Evolutionary conservation across 1,139 yeast genomes (phyloP), one percentile per base, ranked within the genome.

Genomic region (Ashbya aceris): DNA sequence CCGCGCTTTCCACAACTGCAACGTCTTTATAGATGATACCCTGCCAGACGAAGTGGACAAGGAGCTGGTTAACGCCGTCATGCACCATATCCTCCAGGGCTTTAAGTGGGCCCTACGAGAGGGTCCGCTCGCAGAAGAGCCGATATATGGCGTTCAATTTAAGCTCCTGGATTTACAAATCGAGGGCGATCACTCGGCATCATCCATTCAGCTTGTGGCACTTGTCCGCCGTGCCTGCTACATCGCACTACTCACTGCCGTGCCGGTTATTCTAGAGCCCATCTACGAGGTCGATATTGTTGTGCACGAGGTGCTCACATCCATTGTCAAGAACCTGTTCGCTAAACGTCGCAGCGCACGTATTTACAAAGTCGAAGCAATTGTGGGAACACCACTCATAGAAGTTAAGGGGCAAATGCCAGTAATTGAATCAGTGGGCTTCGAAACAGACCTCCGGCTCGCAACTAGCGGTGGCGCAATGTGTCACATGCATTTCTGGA

Each of bases 61-160:
- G 53, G 62, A 63, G 12, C 46, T 68, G n/a, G 58, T 86, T 17
- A 50, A 55, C 2, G 46, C 42, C 4, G 48, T 73, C 20, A 79
- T 76, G 47, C 77, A 74, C 4, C 66, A 77, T 1, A 70, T 91
- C 0, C 64, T 69, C 5, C 79, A 79, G 49, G 98, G 97, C 0
- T 91, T 89, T 62, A 73, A 74, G 53, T 85, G 96, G 94, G 80
- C 83, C 8, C 70, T 76, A 0, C 70, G 77, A 43, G 96, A 86
- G 53, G 98, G 98, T 0, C 98, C 98, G 0, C 65, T 93, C 26
- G 79, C 95, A 49, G 95, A 83, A 46, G 96, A 87, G 56, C 82
- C 85, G 0, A 71, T 93, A 2, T 67, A 85, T 43, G 74, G 79
- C 44, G 77, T 83, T 4, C 78, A 76, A 49, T 86, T 91, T 62